Evolutionary conservation across 352 stramenopile genomes (phyloP), one percentile per base, ranked within the genome.

Genomic region (Phytophthora boehmeriae): DNA sequence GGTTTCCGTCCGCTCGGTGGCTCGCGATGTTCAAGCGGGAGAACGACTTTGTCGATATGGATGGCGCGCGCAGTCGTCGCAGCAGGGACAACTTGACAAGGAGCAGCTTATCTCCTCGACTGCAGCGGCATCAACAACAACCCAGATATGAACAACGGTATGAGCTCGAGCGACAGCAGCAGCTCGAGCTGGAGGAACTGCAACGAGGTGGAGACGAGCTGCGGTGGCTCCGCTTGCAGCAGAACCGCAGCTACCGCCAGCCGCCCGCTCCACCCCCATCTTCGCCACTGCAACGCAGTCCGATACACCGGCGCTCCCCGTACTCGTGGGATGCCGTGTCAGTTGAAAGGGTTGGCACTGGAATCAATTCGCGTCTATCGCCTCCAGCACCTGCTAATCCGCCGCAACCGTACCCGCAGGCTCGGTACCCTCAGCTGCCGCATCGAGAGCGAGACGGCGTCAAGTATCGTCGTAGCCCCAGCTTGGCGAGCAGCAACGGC

Each of bases 21-120:
- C 76, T 91, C 43, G 25, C 66, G 38, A 60, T 60, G 39, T 89
- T 89, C 47, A 87, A 87, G 59, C 71, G 71, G 10, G 66, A 80
- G 19, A 83, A 91, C 45, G 69, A 72, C 17, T 75, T 90, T 35
- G 30, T 64, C 9, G 58, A 68, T 23, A 54, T 75, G 28, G 46
- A 64, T 35, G 63, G 54, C 19, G 54, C 64, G 23, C 23, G 47
- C 8, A 45, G 47, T 13, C 30, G 20, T 17, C 57, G 49, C 16
- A 56, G 19, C 45, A 63, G 44, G 51, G 63, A 17, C 48, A 54
- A 34, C 16, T 65, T 30, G 25, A 30, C 25, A 30, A 30, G 6
- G 25, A 30, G 6, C 25, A 30, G 25, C 25, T 30, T 30, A 3
- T 6, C 25, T 30, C 6, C 25, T 30, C 25, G 6, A 30, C 25